Percentiles rank a stretch among this genome's conserved stretches.
Evolutionary conservation across 2,329 filamentous ascomycete genomes (phyloP).

Genomic region (Paecilomyces formosus): DNA sequence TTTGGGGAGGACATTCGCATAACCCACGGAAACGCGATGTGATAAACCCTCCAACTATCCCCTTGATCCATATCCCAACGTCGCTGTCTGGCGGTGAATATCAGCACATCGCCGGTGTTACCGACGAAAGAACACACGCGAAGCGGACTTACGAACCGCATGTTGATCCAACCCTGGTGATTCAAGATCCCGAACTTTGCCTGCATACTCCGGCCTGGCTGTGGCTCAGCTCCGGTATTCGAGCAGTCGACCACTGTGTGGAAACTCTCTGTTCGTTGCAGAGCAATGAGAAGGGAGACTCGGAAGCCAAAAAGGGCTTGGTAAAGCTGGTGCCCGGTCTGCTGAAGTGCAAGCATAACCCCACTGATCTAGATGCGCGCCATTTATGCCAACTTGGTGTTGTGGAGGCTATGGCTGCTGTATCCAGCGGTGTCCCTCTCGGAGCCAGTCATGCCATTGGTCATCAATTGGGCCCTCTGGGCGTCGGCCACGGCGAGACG

Average conservation of each 20-base stretch:
- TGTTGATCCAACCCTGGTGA: slow-evolving; percentile 5
- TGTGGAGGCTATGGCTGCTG: slow-evolving; percentile 38
- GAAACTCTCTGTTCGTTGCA: slow-evolving; percentile 16
- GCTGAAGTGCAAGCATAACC: slow-evolving; percentile 13
- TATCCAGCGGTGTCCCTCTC: slow-evolving; percentile 25
- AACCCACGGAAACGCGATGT: neutral
- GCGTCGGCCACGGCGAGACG: slow-evolving; percentile 49
- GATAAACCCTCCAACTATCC: neutral
- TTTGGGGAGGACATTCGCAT: slow-evolving; percentile 7
- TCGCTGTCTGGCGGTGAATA: slow-evolving; percentile 37
- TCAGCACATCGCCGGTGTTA: slow-evolving; percentile 31
- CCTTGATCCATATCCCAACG: slow-evolving; percentile 32
- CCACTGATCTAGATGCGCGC: slow-evolving; percentile 12
- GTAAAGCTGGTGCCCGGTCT: slow-evolving; percentile 12
- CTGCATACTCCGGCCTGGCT: slow-evolving; percentile 16
- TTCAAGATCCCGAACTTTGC: slow-evolving; percentile 15
- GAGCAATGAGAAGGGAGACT: slow-evolving; percentile 2
- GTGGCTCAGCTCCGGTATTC: slow-evolving; percentile 20
- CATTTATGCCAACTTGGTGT: slow-evolving; percentile 22
- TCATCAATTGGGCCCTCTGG: slow-evolving; percentile 39
- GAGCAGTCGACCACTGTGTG: slow-evolving; percentile 22
- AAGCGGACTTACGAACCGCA: slow-evolving; percentile 4
- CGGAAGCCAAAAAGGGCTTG: slow-evolving; percentile 15
- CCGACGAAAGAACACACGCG: slow-evolving; percentile 15
- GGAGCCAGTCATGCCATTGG: slow-evolving; percentile 39